Evolutionary conservation across 768 basidiomycete genomes (phyloP).

Genomic region (Lactarius trivialis): DNA sequence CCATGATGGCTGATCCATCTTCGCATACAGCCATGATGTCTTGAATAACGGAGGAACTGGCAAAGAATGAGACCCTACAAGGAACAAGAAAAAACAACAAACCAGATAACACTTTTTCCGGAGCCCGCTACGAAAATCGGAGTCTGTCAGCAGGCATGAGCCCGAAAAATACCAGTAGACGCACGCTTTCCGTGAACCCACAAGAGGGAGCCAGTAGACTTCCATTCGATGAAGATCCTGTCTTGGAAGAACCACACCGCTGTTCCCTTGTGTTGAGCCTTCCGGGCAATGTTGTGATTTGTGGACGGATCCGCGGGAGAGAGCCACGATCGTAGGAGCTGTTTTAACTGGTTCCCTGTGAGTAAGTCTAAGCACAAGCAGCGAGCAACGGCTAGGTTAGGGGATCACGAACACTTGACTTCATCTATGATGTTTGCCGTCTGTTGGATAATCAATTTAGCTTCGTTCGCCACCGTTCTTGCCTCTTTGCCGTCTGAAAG

Average conservation of each 20-base stretch:
- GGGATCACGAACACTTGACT: background rate
- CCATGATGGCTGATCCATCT: background rate
- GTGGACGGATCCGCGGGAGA: background rate
- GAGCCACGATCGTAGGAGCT: background rate
- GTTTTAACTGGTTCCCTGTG: background rate
- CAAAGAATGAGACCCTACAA: background rate
- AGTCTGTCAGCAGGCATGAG: background rate
- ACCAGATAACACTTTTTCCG: background rate
- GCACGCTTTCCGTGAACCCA: background rate
- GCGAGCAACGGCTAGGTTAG: background rate
- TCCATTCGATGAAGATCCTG: background rate
- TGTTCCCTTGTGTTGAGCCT: background rate
- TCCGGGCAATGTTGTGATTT: background rate
- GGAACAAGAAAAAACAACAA: background rate
- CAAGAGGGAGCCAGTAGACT: background rate
- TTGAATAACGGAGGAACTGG: background rate
- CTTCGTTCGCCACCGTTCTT: no score
- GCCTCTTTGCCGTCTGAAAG: no score
- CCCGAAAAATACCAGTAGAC: background rate
- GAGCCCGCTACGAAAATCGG: background rate
- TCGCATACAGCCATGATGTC: background rate
- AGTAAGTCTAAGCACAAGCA: background rate
- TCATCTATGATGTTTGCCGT: background rate
- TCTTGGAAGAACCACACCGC: background rate
- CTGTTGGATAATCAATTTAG: no score